phyloP scores from a whole-genome alignment of 2,329 filamentous ascomycete genomes.

The Ilyonectria destructans region DNA sequence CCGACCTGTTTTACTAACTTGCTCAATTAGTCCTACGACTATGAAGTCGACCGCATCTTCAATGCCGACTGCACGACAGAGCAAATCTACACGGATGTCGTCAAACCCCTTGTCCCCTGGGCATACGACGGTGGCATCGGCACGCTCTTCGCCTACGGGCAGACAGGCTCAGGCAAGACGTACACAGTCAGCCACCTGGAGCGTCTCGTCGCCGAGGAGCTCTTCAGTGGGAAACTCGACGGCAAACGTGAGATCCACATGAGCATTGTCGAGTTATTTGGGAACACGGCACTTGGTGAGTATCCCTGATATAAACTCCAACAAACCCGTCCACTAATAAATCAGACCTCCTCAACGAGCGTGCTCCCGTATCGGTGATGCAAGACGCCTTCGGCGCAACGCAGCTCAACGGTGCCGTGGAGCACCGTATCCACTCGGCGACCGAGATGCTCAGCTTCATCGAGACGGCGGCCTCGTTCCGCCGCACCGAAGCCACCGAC shows the following conservation, averaged over 20 bases:
- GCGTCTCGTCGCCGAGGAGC: conserved; percentile 56
- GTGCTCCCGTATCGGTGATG: conserved; percentile 60
- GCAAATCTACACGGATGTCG: conserved; percentile 59
- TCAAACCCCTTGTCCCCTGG: conserved; percentile 61
- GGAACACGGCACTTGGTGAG: conserved; percentile 54
- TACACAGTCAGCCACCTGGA: conserved; percentile 61
- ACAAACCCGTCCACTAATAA: neutral
- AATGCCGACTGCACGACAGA: conserved; percentile 55
- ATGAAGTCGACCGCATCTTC: conserved; percentile 57
- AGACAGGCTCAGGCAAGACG: conserved; percentile 67
- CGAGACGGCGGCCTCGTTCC: conserved; percentile 57
- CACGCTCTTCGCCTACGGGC: conserved; percentile 66
- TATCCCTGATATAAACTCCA: neutral
- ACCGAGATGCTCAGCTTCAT: conserved; percentile 54
- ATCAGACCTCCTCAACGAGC: conserved; percentile 60
- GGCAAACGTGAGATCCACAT: conserved; percentile 54
- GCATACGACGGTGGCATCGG: conserved; percentile 64
- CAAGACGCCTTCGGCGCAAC: conserved; percentile 63
- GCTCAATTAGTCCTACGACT: conserved; percentile 52
- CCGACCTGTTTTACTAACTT: neutral
- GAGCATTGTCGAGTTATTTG: conserved; percentile 59
- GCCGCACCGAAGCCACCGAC: conserved; percentile 59
- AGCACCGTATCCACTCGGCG: conserved; percentile 53
- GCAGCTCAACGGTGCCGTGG: conserved; percentile 62
- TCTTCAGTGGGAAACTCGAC: conserved; percentile 49